Evolutionary conservation across 768 basidiomycete genomes (phyloP), one percentile per base, ranked within the genome.

Genomic region (Rhodotorula taiwanensis): DNA sequence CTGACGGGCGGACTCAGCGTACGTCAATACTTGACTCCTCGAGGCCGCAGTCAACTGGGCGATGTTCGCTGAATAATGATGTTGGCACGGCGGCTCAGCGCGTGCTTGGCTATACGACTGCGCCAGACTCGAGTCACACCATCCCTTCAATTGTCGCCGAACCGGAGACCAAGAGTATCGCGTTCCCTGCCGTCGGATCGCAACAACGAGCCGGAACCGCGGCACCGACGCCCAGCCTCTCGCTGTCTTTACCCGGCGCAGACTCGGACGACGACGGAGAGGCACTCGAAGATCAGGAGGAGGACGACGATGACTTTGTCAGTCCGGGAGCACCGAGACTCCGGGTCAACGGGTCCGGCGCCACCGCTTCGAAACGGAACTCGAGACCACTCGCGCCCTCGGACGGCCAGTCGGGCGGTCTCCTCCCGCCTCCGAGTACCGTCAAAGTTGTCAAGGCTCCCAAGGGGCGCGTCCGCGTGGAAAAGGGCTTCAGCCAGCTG

Each of bases 401-500:
- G 36, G 18, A 51, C 1, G 21, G 42, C 21, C 36, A 39, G 36
- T 39, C 36, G 47, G n/a, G n/a, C 60, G 23, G 43, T 18, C 20
- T 44, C 43, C 58, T 68, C 27, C 57, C 81, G 5, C 78, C 81
- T 13, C 85, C 86, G 2, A 79, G 81, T n/a, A 79, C 81, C 14
- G 87, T 87, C 70, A 71, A 73, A 52, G 71, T 72, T 25, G 73
- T 71, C 53, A 76, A 74, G 55, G 78, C 84, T 27, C 81, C 80
- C 34, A 97, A 93, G 77, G 91, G 95, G 1, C 88, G 85, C 8
- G 81, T 99, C 7, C 88, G 85, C 9, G 81, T 99, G 11, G 85
- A 88, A 16, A 93, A 94, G 3, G 95, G 95, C 10, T 87, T 86
- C 75, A 87, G 89, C 65, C 84, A 91, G 15, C 76, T 99, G 33